These are phyloP conservation scores for Inga leiocalycina DNA, from an alignment of 306 rosid genomes.

Conservation along the genomic window DNA sequence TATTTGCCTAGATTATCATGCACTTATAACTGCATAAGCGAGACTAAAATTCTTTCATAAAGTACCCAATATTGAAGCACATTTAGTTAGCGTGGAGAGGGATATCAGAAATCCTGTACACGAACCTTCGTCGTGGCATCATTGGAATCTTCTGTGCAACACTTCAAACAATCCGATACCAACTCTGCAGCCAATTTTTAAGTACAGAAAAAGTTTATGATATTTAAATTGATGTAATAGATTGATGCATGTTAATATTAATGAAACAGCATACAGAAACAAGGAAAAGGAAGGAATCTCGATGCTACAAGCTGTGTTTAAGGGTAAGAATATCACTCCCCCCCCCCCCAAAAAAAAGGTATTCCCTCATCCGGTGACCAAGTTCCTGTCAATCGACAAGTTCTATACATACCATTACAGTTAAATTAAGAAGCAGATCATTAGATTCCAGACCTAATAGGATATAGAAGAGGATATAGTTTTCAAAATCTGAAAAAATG, in stretches of 20 bases:
- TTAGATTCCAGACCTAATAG: background rate
- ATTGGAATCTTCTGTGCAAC: constrained; percentile 84
- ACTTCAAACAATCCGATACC: constrained; percentile 77
- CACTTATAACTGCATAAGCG: background rate
- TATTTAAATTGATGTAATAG: constrained; percentile 12
- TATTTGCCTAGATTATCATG: background rate
- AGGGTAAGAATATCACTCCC: background rate
- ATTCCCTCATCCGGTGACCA: background rate
- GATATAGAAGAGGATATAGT: background rate
- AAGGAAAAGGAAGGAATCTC: background rate
- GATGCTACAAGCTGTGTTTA: background rate
- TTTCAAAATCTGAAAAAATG: background rate
- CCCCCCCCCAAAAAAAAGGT: background rate
- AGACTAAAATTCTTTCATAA: background rate
- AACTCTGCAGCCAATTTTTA: constrained; percentile 57
- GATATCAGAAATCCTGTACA: background rate
- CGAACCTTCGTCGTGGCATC: constrained; percentile 81
- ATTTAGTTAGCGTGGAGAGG: background rate
- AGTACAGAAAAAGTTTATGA: background rate
- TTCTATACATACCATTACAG: background rate
- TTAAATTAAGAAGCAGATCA: background rate
- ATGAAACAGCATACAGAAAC: constrained; percentile 2
- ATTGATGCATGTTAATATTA: background rate
- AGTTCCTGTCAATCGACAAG: background rate
- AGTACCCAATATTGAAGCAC: constrained; percentile 3